phyloP scores from a whole-genome alignment of 306 rosid genomes.

The Prinsepia uniflora region DNA sequence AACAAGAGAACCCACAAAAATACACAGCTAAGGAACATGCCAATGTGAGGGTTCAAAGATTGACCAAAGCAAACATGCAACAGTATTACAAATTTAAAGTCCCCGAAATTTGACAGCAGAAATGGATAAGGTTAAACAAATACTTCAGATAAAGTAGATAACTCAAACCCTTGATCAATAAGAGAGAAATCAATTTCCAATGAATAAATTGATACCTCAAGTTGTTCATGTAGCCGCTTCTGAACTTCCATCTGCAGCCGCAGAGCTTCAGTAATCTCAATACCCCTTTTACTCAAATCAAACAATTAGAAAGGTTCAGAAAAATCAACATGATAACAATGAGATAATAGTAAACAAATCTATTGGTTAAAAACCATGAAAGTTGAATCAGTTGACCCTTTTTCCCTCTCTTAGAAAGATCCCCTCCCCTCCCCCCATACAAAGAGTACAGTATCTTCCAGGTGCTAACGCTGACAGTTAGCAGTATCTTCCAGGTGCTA shows the following conservation, averaged over 20 bases:
- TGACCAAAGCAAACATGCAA: neutral
- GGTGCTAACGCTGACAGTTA: neutral
- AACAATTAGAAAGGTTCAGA: neutral
- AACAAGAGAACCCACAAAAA: neutral
- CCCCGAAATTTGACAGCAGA: neutral
- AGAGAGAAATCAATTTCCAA: constrained; percentile 18
- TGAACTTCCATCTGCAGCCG: constrained; percentile 99
- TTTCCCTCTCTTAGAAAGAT: neutral
- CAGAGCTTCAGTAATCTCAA: constrained; percentile 95
- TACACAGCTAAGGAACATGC: neutral
- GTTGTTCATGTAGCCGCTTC: constrained; percentile 94
- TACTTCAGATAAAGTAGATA: constrained; percentile 12
- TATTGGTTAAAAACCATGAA: neutral
- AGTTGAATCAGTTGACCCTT: constrained; percentile 4
- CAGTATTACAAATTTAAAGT: neutral
- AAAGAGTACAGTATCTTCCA: neutral
- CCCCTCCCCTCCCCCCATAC: neutral
- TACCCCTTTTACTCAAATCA: constrained; percentile 55
- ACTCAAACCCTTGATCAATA: constrained; percentile 15
- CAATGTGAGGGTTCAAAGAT: neutral
- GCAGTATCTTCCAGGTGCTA: neutral
- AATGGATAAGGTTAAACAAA: constrained; percentile 3
- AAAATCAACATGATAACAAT: constrained; percentile 22
- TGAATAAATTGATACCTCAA: constrained; percentile 60
- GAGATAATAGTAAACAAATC: neutral